phyloP scores from a whole-genome alignment of 345 rosid genomes.

The Sisymbrium altissimum region DNA sequence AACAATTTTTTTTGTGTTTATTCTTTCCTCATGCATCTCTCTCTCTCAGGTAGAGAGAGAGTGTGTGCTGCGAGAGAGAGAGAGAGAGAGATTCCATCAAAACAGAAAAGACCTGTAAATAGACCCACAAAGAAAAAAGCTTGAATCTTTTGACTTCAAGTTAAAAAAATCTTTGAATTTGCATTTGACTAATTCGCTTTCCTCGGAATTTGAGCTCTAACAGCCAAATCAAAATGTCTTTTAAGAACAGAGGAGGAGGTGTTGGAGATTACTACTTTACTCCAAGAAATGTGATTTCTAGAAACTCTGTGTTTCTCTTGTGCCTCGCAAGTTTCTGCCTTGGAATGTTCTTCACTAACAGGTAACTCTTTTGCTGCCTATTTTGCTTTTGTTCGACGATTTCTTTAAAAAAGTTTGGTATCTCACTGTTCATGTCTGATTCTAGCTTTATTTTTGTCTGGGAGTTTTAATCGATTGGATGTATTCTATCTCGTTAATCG shows the following conservation, averaged over 20 bases:
- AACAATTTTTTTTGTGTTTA: background rate
- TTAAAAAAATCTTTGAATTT: conserved; percentile 20
- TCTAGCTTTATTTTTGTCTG: background rate
- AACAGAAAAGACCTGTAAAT: conserved; percentile 14
- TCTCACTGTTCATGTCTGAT: conserved; percentile 18
- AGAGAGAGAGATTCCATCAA: conserved; percentile 9
- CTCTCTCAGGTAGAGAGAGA: conserved; percentile 16
- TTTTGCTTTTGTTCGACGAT: background rate
- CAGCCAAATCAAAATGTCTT: conserved; percentile 41
- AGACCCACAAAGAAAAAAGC: conserved; percentile 18
- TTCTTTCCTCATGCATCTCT: conserved; percentile 16
- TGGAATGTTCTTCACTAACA: conserved; percentile 80
- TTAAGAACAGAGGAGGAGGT: conserved; percentile 46
- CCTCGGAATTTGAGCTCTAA: background rate
- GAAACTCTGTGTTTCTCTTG: conserved; percentile 59
- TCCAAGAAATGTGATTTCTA: conserved; percentile 44
- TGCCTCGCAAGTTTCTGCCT: conserved; percentile 68
- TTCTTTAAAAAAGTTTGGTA: background rate
- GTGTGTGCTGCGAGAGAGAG: background rate
- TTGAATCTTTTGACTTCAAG: conserved; percentile 9
- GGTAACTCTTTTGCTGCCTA: conserved; percentile 31
- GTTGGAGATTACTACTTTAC: conserved; percentile 14
- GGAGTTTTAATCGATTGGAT: background rate
- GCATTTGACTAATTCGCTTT: conserved; percentile 4
- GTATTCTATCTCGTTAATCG: background rate